Conservation (phyloP, 2,329 filamentous ascomycete species). For the Diaporthe velutina region DNA sequence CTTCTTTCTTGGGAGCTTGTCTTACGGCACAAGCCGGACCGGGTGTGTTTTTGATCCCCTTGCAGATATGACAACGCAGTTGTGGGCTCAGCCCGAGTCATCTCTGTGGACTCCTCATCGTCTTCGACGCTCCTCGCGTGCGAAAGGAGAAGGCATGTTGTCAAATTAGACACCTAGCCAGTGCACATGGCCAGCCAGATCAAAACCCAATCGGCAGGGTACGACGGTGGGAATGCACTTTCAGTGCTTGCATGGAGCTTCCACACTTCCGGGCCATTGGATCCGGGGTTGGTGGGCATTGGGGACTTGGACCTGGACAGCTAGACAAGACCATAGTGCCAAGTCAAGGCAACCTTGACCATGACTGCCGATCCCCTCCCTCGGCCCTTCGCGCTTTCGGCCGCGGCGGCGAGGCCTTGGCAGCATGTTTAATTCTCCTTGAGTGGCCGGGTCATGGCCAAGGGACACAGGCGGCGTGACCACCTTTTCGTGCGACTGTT, state of each 20-base stretch:
- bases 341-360: not conserved
- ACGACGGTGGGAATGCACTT: not conserved
- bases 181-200: not conserved
- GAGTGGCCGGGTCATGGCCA: not conserved
- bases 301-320: not conserved
- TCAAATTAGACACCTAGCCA: not conserved
- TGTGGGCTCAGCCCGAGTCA: not conserved
- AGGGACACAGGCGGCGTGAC: not conserved
- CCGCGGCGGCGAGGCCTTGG: constrained; percentile 6
- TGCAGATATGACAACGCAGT: not conserved
- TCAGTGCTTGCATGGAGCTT: constrained; percentile 1
- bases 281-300: not conserved
- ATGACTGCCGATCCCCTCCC: constrained; percentile 13
- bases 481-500: not conserved
- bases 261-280: not conserved
- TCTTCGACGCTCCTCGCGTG: not conserved
- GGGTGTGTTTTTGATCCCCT: not conserved
- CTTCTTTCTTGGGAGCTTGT: not conserved
- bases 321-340: not conserved
- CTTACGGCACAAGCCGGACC: not conserved
- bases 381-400: constrained; percentile 37
- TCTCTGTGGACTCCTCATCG: not conserved
- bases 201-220: constrained; percentile 8
- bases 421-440: not conserved
- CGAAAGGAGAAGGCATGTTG: not conserved